Evolutionary conservation across 805 yeast species (phyloP), one percentile per base, ranked within the genome.

Genomic region (Saccharomycopsis lassenensis): DNA sequence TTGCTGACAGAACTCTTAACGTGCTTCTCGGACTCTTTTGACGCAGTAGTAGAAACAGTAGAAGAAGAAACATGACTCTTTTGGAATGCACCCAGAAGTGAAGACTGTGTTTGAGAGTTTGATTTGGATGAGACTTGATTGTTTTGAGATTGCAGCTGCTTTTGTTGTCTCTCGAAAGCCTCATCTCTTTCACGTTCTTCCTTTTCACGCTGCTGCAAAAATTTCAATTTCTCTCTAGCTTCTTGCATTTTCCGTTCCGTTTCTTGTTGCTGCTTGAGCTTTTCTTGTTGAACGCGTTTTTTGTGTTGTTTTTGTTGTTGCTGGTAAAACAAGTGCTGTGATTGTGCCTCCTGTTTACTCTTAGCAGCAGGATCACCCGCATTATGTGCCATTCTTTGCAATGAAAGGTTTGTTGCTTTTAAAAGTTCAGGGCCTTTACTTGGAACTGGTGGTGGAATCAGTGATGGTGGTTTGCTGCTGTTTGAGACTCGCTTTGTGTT

Each of bases 261-360:
- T 4, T 39, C 42, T 8, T 22, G 12, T 12, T 23, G 19, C 26
- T 28, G 19, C 12, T 29, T 26, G 18, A 27, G 16, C 25, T 40
- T 40, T 24, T 39, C 39, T 16, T 26, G 33, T 24, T 35, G 35
- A 24, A 18, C 37, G 26, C 44, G n/a, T 2, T 27, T 20, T 21
- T 44, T 46, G 31, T 36, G 51, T 22, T 36, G 48, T 19, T 43
- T 45, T 30, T 35, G 41, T 22, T 39, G 50, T 29, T 43, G 48
- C 26, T 37, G 43, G 28, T 40, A 40, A 24, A 14, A 40, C 30
- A 37, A 20, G 20, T 40, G 44, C 20, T 40, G 44, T 4, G 23
- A 6, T 23, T 40, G 44, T 2, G 11, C 41, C 7, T 36, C 38
- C 8, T 33, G 35, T 21, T 37, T 36, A 15, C 24, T 17, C 11